Evolutionary conservation across 116 monocot genomes (phyloP).

Genomic region (Papilionanthe hybrid): DNA sequence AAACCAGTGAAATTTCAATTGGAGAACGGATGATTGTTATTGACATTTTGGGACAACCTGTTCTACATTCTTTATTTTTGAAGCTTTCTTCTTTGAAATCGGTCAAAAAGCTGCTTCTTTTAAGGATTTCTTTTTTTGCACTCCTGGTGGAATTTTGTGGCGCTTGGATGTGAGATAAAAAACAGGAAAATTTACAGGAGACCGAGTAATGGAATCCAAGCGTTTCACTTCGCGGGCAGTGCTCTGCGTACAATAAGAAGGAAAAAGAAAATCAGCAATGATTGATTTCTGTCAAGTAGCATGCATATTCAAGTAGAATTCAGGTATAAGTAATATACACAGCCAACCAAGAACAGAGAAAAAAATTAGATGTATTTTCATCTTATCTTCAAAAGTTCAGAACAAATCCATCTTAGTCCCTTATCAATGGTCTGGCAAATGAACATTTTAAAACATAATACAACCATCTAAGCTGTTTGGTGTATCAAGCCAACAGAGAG

Average conservation of each 20-base stretch:
- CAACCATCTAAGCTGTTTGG: neutral
- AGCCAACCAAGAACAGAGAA: neutral
- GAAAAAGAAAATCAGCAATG: neutral
- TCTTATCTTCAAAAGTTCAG: neutral
- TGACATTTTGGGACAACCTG: too few species aligned
- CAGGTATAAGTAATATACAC: neutral
- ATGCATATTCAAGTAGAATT: neutral
- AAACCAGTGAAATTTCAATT: too few species aligned
- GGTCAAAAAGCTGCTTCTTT: too few species aligned
- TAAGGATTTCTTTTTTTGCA: too few species aligned
- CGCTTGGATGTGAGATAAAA: too few species aligned
- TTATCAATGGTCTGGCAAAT: neutral
- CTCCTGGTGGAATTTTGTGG: too few species aligned
- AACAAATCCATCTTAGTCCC: neutral
- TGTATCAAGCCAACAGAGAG: neutral
- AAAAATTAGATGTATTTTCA: neutral
- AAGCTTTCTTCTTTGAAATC: too few species aligned
- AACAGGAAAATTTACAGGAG: slow-evolving; percentile 42
- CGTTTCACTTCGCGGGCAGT: slow-evolving; percentile 95
- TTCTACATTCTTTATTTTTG: too few species aligned
- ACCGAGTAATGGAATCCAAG: slow-evolving; percentile 89
- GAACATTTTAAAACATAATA: neutral
- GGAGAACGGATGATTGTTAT: too few species aligned
- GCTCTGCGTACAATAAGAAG: slow-evolving; percentile 33
- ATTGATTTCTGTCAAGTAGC: neutral